Percentiles rank a stretch among this genome's conserved stretches.
Conservation (phyloP, 331 rosid species). For the Ulmus americana region DNA sequence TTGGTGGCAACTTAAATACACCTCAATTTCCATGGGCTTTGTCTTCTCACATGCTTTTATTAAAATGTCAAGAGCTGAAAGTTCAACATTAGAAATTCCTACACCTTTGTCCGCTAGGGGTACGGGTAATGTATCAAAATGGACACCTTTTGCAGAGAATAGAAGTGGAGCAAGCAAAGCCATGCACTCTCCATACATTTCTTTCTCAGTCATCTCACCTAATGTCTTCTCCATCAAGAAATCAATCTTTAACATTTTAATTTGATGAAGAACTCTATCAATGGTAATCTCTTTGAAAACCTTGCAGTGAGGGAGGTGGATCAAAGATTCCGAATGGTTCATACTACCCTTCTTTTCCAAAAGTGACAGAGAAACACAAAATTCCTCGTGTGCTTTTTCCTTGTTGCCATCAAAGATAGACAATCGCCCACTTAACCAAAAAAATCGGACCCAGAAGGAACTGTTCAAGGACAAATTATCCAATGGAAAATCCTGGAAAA, state of each 20-base stretch:
- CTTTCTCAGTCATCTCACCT: conserved; percentile 64
- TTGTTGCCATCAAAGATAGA: conserved; percentile 69
- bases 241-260: conserved; percentile 71
- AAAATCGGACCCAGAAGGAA: conserved; percentile 76
- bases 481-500: conserved; percentile 24
- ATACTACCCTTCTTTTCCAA: conserved; percentile 40
- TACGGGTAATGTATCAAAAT: conserved; percentile 54
- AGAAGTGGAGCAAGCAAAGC: conserved; percentile 78
- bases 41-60: conserved; percentile 77
- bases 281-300: conserved; percentile 58
- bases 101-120: conserved; percentile 44
- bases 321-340: conserved; percentile 36
- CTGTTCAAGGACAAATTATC: conserved; percentile 39
- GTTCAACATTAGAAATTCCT: conserved; percentile 54
- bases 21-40: conserved; percentile 57
- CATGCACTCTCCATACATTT: conserved; percentile 61
- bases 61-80: conserved; percentile 77
- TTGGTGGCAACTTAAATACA: conserved; percentile 67
- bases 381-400: conserved; percentile 74
- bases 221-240: conserved; percentile 79
- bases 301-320: conserved; percentile 65
- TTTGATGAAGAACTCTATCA: conserved; percentile 72
- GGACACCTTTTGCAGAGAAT: conserved; percentile 59
- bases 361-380: conserved; percentile 60
- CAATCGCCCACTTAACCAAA: conserved; percentile 90